Percentiles rank a stretch among this genome's conserved stretches.
Evolutionary conservation across 2,329 filamentous ascomycete genomes (phyloP).

Genomic region (Pseudocercospora eumusae): DNA sequence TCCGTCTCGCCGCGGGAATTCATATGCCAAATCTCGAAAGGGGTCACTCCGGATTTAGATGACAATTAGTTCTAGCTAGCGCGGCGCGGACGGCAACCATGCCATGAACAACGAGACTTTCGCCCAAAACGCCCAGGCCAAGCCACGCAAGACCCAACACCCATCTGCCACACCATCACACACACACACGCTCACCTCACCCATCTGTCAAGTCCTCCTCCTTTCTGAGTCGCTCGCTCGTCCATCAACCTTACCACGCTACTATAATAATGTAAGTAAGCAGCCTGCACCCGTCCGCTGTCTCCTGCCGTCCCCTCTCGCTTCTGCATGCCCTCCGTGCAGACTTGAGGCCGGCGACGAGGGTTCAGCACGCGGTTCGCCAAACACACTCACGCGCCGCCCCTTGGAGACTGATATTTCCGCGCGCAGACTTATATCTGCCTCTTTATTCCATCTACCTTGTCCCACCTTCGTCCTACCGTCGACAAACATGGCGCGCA

Average conservation of each 20-base stretch:
- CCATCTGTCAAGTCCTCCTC: not conserved
- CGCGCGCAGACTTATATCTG: constrained; percentile 4
- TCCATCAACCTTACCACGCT: not conserved
- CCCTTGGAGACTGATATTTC: constrained; percentile 10
- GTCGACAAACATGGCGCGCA: constrained; percentile 53
- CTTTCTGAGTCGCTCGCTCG: constrained; percentile 11
- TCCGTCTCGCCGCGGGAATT: not conserved
- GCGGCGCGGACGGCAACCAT: not conserved
- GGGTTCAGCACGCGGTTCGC: constrained; percentile 11
- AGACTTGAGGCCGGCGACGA: constrained; percentile 2
- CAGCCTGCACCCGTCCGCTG: constrained; percentile 9
- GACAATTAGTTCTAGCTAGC: not conserved
- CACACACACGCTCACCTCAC: not conserved
- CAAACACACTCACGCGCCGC: not conserved
- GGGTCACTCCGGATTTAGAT: not conserved
- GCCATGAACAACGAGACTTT: not conserved
- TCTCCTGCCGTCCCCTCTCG: constrained; percentile 4
- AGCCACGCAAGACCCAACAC: not conserved
- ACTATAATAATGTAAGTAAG: constrained; percentile 9
- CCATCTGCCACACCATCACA: too few species aligned
- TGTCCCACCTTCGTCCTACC: constrained; percentile 5
- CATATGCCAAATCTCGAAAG: not conserved
- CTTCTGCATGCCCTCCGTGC: not conserved
- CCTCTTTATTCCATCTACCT: constrained; percentile 2
- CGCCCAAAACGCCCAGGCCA: too few species aligned